Conservation (phyloP, 2,329 filamentous ascomycete species). For the Fusarium sp. region DNA sequence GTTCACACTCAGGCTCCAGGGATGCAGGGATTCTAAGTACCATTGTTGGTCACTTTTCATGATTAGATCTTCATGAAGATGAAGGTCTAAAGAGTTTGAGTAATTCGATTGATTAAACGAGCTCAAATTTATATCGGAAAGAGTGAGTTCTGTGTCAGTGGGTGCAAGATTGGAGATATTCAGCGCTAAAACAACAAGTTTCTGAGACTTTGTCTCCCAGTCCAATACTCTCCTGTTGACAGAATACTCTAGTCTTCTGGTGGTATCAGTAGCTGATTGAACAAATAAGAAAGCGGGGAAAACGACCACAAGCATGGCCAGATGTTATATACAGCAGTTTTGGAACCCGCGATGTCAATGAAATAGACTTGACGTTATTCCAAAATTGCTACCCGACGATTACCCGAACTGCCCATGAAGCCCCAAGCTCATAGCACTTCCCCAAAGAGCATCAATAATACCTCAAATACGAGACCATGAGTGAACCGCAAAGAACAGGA, state of each 20-base stretch:
- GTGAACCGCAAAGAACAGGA: slow-evolving; percentile 44
- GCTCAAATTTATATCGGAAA: background rate
- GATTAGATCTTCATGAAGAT: background rate
- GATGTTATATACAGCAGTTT: background rate
- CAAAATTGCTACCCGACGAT: slow-evolving; percentile 33
- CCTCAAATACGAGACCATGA: slow-evolving; percentile 40
- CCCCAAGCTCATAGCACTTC: slow-evolving; percentile 16
- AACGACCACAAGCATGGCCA: no score
- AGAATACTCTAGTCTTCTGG: no score
- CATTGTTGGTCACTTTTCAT: background rate
- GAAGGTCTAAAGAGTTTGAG: background rate
- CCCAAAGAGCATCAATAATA: slow-evolving; percentile 16
- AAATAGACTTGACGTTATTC: background rate
- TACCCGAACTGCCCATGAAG: slow-evolving; percentile 36
- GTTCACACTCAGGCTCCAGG: slow-evolving; percentile 10
- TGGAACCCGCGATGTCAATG: background rate
- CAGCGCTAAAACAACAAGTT: background rate
- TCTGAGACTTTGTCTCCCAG: background rate
- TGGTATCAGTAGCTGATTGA: no score
- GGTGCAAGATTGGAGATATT: background rate
- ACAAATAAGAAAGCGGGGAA: rapidly evolving
- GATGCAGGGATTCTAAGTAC: slow-evolving; percentile 17
- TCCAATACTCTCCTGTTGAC: no score
- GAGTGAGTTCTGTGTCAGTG: background rate
- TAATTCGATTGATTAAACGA: no score